These are phyloP conservation scores for Trichoderma gracile DNA, from an alignment of 2,329 filamentous ascomycete species.

Conservation along the genomic window DNA sequence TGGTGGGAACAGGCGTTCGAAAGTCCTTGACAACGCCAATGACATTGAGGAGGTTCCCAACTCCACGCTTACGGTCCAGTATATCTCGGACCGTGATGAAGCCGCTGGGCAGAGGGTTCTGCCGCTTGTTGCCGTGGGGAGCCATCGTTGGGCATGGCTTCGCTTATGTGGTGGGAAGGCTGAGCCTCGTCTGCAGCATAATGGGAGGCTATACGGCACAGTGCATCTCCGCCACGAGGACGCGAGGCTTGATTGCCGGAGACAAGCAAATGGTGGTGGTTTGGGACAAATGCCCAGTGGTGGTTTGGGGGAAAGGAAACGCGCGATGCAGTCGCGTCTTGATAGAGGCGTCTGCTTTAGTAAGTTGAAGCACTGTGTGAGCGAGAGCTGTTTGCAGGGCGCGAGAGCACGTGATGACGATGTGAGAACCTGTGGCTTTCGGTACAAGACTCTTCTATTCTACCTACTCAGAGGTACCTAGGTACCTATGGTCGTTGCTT, in stretches of 20 bases:
- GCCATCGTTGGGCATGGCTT: constrained; percentile 23
- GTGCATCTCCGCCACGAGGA: background rate
- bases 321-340: constrained; percentile 20
- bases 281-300: too few relatives aligned
- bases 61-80: constrained; percentile 42
- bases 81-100: constrained; percentile 44
- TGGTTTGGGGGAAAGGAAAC: constrained; percentile 1
- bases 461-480: background rate
- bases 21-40: constrained; percentile 72
- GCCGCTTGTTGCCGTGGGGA: constrained; percentile 6
- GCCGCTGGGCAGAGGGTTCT: constrained; percentile 29
- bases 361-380: background rate
- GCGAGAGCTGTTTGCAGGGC: background rate
- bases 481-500: background rate
- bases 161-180: background rate
- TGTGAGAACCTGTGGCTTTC: background rate
- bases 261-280: background rate
- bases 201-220: background rate
- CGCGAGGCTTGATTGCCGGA: background rate
- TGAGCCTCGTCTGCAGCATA: background rate
- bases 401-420: constrained; percentile 15
- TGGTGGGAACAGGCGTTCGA: constrained; percentile 53
- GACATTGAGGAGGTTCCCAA: constrained; percentile 52
- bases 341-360: background rate
- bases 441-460: background rate